These are phyloP conservation scores for Kwoniella shandongensis DNA, from an alignment of 768 basidiomycete species.

Conservation along the genomic window DNA sequence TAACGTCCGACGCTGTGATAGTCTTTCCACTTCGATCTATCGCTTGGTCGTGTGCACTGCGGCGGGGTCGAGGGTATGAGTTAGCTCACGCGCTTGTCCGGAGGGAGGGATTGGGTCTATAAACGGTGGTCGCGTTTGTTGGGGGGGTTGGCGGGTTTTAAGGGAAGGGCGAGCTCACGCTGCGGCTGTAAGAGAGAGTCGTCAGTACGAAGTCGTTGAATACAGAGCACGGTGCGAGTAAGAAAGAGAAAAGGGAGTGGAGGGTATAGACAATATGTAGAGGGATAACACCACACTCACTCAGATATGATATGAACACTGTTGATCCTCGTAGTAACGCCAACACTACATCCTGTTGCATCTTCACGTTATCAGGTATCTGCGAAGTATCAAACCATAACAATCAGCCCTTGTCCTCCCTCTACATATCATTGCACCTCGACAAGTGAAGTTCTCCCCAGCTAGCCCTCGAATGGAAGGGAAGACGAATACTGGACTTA, in stretches of 20 bases:
- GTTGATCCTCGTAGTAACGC: slow-evolving; percentile 86
- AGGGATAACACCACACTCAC: slow-evolving; percentile 57
- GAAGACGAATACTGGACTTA: slow-evolving; percentile 55
- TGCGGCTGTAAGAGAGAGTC: slow-evolving; percentile 53
- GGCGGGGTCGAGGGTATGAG: not conserved
- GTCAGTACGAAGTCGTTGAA: too few species aligned
- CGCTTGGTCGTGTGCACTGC: slow-evolving; percentile 84
- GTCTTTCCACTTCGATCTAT: slow-evolving; percentile 80
- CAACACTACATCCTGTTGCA: slow-evolving; percentile 84
- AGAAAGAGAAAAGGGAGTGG: too few species aligned
- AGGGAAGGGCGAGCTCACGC: slow-evolving; percentile 55
- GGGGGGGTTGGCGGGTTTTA: too few species aligned
- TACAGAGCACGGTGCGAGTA: too few species aligned
- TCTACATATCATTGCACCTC: not conserved
- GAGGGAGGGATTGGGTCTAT: not conserved
- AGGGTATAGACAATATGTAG: not conserved
- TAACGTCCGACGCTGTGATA: slow-evolving; percentile 83
- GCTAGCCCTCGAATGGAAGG: not conserved
- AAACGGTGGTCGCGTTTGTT: not conserved
- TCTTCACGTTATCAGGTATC: slow-evolving; percentile 80
- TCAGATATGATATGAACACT: slow-evolving; percentile 91
- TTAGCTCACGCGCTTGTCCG: not conserved
- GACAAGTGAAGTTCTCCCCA: not conserved
- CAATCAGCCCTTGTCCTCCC: not conserved
- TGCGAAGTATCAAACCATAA: slow-evolving; percentile 53